Percentiles rank a stretch among this genome's conserved stretches.
phyloP scores from a whole-genome alignment of 495 filamentous ascomycete genomes.

The Lasiosphaeriaceae sp. region DNA sequence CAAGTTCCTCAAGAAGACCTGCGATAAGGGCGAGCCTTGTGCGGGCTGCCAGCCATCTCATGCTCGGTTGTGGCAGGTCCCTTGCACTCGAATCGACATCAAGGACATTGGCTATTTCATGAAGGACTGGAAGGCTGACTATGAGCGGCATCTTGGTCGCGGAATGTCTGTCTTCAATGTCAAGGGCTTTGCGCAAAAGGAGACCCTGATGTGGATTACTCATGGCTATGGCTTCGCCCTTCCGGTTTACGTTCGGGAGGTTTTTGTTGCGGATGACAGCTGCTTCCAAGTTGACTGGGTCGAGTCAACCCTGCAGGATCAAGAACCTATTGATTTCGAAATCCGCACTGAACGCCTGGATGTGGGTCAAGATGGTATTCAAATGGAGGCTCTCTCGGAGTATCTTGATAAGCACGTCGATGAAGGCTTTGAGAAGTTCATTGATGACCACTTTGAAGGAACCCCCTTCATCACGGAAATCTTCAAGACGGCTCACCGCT shows the following conservation, averaged over 20 bases:
- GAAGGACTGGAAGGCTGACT: constrained; percentile 97
- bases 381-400: constrained; percentile 68
- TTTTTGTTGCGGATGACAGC: constrained; percentile 84
- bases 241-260: constrained; percentile 84
- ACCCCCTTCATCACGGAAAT: constrained; percentile 90
- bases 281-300: constrained; percentile 91
- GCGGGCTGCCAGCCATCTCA: constrained; percentile 89
- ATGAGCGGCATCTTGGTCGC: constrained; percentile 79
- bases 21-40: constrained; percentile 91
- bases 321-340: constrained; percentile 71
- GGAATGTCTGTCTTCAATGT: constrained; percentile 90
- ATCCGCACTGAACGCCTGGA: constrained; percentile 80
- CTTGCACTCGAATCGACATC: constrained; percentile 93
- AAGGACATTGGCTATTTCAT: constrained; percentile 96
- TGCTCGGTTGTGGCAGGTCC: constrained; percentile 89
- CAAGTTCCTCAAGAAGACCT: constrained; percentile 98
- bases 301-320: constrained; percentile 62
- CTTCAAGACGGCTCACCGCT: constrained; percentile 88
- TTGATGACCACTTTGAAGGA: constrained; percentile 91
- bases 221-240: constrained; percentile 88
- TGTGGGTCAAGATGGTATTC: constrained; percentile 79
- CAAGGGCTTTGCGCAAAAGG: constrained; percentile 80
- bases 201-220: constrained; percentile 75
- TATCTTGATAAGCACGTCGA: constrained; percentile 93
- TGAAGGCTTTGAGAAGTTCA: constrained; percentile 80